Evolutionary conservation across 495 filamentous ascomycete species (phyloP).

Genomic region (Rusavskia elegans): DNA sequence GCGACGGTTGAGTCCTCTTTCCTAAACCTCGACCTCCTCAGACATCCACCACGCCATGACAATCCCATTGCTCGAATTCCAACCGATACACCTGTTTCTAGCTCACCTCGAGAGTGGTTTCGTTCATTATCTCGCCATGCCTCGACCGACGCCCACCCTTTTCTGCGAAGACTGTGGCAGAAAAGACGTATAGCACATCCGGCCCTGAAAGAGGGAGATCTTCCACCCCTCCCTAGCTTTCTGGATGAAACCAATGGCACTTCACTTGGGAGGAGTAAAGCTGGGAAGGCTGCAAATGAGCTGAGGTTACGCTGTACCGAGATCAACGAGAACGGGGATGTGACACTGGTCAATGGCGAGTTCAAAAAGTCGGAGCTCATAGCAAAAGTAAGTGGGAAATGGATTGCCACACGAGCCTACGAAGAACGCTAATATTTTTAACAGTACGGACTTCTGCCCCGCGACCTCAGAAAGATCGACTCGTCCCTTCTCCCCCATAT

Average conservation of each 20-base stretch:
- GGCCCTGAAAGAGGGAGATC: constrained; percentile 28
- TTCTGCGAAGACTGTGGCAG: constrained; percentile 41
- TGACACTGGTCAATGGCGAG: constrained; percentile 88
- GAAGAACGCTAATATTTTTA: constrained; percentile 12
- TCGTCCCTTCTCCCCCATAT: constrained; percentile 97
- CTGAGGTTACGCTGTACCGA: constrained; percentile 81
- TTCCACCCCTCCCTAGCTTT: constrained; percentile 29
- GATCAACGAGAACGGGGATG: constrained; percentile 82
- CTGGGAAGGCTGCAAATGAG: constrained; percentile 61
- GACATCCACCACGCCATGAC: constrained; percentile 14
- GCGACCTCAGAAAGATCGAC: constrained; percentile 94
- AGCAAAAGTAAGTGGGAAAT: constrained; percentile 53
- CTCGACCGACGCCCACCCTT: constrained; percentile 29
- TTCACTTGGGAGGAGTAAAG: constrained; percentile 41
- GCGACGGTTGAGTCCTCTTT: constrained; percentile 25
- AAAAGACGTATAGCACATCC: constrained; percentile 11
- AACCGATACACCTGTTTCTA: neutral
- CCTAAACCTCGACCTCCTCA: constrained; percentile 26
- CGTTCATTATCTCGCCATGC: constrained; percentile 16
- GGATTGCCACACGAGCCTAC: neutral
- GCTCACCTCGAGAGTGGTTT: neutral
- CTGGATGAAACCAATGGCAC: constrained; percentile 30
- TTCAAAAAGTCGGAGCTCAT: constrained; percentile 95
- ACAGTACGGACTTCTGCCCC: constrained; percentile 87
- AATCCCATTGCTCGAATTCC: neutral